Evolutionary conservation across 2,329 filamentous ascomycete species (phyloP).

Genomic region (Cladosporium sp.): DNA sequence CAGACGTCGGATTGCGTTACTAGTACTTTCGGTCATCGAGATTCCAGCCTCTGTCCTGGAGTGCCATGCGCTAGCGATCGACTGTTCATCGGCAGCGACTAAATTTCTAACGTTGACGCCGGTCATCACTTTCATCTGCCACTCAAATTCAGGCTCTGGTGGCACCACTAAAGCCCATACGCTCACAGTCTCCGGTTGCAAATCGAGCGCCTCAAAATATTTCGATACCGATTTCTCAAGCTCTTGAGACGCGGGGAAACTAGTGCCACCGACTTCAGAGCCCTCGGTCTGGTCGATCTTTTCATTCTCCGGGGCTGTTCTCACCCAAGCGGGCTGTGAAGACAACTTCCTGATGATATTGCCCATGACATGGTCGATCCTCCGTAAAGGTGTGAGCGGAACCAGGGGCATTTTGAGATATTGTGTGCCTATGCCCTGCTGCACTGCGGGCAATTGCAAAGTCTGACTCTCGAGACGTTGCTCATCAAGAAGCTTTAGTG

Average conservation of each 20-base stretch:
- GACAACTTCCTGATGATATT: constrained; percentile 73
- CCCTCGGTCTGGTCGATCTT: not conserved
- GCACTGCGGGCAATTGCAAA: constrained; percentile 22
- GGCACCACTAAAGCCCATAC: constrained; percentile 75
- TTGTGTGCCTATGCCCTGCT: not conserved
- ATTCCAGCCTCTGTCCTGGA: not conserved
- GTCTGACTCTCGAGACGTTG: constrained; percentile 26
- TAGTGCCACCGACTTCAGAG: constrained; percentile 21
- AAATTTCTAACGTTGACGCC: not conserved
- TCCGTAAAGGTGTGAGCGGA: constrained; percentile 63
- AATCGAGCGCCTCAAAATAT: constrained; percentile 51
- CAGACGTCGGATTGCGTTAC: not conserved
- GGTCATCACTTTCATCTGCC: not conserved
- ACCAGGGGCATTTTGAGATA: constrained; percentile 32
- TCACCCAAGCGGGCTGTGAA: constrained; percentile 19
- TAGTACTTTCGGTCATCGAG: not conserved
- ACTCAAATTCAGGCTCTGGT: too few species aligned
- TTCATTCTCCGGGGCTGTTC: not conserved
- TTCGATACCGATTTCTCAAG: constrained; percentile 65
- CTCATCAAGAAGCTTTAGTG: constrained; percentile 23
- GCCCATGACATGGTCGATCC: constrained; percentile 66
- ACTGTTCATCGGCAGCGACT: not conserved
- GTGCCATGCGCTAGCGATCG: not conserved
- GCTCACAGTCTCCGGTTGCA: constrained; percentile 53
- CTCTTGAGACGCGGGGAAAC: constrained; percentile 65